phyloP scores from a whole-genome alignment of 352 stramenopile genomes.

The Peronospora destructor region DNA sequence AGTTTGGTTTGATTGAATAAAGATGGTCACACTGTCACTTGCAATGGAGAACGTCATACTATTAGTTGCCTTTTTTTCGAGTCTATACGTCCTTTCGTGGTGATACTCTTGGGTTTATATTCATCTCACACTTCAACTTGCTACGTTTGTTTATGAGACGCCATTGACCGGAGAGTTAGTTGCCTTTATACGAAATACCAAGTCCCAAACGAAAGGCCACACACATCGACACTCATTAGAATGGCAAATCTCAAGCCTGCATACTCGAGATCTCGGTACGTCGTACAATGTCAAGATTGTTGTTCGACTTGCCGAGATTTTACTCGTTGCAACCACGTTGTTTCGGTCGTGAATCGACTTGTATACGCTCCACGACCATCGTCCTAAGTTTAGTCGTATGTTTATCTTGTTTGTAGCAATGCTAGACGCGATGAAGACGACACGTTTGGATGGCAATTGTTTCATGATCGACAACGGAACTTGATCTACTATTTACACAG shows the following conservation, averaged over 20 bases:
- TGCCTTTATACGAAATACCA: conserved; percentile 34
- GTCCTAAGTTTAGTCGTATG: background rate
- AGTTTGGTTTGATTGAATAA: too few relatives aligned
- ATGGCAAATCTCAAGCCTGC: conserved; percentile 13
- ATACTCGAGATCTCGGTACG: conserved; percentile 19
- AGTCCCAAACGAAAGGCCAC: conserved; percentile 10
- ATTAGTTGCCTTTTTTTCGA: too few relatives aligned
- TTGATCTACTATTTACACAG: conserved; percentile 54
- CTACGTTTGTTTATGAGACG: conserved; percentile 12
- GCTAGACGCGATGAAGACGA: conserved; percentile 18
- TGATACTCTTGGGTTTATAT: too few relatives aligned
- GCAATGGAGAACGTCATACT: too few relatives aligned
- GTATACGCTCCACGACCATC: conserved; percentile 8
- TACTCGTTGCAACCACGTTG: conserved; percentile 1
- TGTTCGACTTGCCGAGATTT: background rate
- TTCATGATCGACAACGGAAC: conserved; percentile 43
- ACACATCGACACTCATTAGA: background rate
- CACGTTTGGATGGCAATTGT: conserved; percentile 51
- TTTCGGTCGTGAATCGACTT: conserved; percentile 1
- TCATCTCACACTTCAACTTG: conserved; percentile 27
- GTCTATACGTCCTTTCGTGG: too few relatives aligned
- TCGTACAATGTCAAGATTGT: background rate
- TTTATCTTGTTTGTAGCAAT: background rate
- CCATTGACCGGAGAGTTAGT: conserved; percentile 15
- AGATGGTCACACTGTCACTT: too few relatives aligned